Evolutionary conservation across 148 eudicot species (phyloP), one percentile per base, ranked within the genome.

Genomic region (Cornus florida): DNA sequence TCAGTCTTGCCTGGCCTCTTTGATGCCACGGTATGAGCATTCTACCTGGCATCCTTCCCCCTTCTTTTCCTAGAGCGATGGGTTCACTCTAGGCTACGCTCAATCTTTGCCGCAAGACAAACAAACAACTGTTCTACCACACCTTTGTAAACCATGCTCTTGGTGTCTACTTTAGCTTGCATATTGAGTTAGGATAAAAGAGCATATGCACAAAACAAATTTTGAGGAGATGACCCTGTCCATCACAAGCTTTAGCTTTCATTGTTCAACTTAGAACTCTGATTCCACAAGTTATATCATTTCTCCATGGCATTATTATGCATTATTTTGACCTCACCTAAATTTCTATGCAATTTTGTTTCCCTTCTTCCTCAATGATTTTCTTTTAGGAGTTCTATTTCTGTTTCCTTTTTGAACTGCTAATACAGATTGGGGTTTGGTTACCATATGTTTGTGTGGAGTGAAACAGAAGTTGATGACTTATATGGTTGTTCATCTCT

Each of bases 191-290:
- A 48, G 10, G 53, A 48, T 48, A 48, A 48, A 48, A 48, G 53
- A 48, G 53, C 53, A 48, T 48, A 11, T 48, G 53, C 2, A 11
- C 12, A 11, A 48, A 48, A 48, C 14, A 32, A 31, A 14, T 8
- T 19, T 68, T 32, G 6, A 68, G 41, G 5, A 31, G 41, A 28
- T 22, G 53, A 48, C 10, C 41, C 13, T 68, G 31, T 24, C n/a
- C 71, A 68, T 68, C 12, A 38, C 48, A 71, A 71, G 17, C 16
- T 71, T 71, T 38, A 38, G 72, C 56, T 43, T 43, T 71, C 57
- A 10, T 43, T 41, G 22, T 71, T 35, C 12, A 48, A 48, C 53
- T 48, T 48, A 8, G 12, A 53, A 53, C 19, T 0, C 7, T 62
- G 24, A 19, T 31, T 56, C 59, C 43, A 53, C 16, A 73, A 50